Conservation (phyloP, 2,329 filamentous ascomycete genomes). For the Periconia macrospinosa region DNA sequence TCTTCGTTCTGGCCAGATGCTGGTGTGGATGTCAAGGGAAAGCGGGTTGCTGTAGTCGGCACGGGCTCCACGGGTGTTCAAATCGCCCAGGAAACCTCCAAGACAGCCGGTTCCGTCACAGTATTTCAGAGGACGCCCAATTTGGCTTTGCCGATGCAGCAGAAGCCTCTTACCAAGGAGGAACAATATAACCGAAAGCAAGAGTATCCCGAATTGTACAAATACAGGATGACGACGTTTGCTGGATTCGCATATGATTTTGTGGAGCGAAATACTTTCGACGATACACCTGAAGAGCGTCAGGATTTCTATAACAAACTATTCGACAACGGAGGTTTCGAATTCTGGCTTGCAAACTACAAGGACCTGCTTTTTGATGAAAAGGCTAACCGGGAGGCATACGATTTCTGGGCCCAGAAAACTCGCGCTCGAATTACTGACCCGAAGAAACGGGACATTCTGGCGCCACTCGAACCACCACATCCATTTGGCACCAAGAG, state of each 20-base stretch:
- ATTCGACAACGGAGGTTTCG: conserved; percentile 44
- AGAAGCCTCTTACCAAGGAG: conserved; percentile 50
- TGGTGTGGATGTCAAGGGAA: conserved; percentile 59
- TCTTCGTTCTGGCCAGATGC: conserved; percentile 64
- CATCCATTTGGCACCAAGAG: conserved; percentile 53
- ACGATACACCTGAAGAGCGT: conserved; percentile 46
- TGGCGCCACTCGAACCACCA: conserved; percentile 49
- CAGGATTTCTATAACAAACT: conserved; percentile 48
- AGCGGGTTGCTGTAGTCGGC: conserved; percentile 64
- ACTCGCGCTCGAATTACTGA: conserved; percentile 47
- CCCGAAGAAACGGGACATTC: conserved; percentile 48
- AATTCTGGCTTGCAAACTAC: conserved; percentile 49
- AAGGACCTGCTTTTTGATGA: conserved; percentile 45
- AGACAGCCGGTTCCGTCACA: conserved; percentile 52
- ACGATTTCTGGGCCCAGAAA: conserved; percentile 53
- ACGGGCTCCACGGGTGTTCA: conserved; percentile 68
- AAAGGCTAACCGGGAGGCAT: conserved; percentile 48
- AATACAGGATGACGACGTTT: conserved; percentile 56
- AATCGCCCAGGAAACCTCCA: conserved; percentile 63
- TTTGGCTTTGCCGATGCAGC: conserved; percentile 64
- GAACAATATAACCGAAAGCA: conserved; percentile 53
- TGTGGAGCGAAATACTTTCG: conserved; percentile 56
- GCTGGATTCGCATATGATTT: conserved; percentile 63
- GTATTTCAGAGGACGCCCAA: conserved; percentile 72
- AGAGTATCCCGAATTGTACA: conserved; percentile 54